Conservation (phyloP, 805 yeast genomes). For the Cephaloascus albidus region DNA sequence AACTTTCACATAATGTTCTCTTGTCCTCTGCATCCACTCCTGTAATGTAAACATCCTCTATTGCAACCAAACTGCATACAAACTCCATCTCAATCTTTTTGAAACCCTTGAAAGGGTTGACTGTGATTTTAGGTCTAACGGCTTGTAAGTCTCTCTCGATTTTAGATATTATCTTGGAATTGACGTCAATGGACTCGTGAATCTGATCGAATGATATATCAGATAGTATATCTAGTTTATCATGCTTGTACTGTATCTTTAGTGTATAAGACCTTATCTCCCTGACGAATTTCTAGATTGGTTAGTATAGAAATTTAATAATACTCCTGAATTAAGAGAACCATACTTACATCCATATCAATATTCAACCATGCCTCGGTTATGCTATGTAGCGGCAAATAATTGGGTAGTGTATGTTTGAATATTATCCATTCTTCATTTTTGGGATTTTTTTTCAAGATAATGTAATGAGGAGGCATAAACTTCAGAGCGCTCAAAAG, state of each 20-base stretch:
- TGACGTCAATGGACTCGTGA: not conserved
- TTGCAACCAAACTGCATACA: not conserved
- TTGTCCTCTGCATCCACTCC: not conserved
- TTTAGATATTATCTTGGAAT: not conserved
- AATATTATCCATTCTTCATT: slow-evolving; percentile 18
- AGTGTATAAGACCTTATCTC: not conserved
- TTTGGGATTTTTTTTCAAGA: slow-evolving; percentile 17
- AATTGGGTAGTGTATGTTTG: slow-evolving; percentile 23
- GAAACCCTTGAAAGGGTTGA: not conserved
- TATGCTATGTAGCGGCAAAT: slow-evolving; percentile 13
- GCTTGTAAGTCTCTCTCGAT: not conserved
- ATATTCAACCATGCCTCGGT: slow-evolving; percentile 13
- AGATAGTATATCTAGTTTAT: not conserved
- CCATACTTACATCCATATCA: slow-evolving; percentile 5
- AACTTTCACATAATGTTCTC: not conserved
- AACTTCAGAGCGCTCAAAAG: slow-evolving; percentile 20
- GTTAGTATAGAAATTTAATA: not conserved
- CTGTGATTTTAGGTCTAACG: not conserved
- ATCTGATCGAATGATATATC: not conserved
- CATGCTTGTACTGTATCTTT: not conserved
- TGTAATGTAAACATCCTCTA: not conserved
- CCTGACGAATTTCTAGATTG: not conserved
- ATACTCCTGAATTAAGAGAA: not conserved
- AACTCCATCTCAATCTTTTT: not conserved
- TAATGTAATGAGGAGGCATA: slow-evolving; percentile 37